phyloP scores from a whole-genome alignment of 306 rosid genomes.

The Vigna unguiculata region DNA sequence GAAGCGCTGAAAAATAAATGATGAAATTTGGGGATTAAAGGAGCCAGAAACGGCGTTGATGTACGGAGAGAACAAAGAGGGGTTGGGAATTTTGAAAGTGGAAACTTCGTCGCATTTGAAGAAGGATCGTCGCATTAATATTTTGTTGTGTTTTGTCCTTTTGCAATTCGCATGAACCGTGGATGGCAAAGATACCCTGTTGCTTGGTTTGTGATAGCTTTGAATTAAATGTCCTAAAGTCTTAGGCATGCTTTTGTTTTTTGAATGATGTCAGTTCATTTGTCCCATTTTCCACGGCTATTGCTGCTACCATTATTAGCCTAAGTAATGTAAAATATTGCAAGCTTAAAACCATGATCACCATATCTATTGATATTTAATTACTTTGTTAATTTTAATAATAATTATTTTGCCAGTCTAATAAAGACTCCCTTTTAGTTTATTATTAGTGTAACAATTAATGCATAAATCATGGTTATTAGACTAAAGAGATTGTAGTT shows the following conservation, averaged over 20 bases:
- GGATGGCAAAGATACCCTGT: constrained; percentile 26
- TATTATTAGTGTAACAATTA: too few species aligned
- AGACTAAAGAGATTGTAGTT: background rate
- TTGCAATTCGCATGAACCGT: constrained; percentile 3
- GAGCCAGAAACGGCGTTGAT: constrained; percentile 27
- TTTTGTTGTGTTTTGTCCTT: constrained; percentile 4
- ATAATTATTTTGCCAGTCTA: too few species aligned
- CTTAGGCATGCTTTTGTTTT: constrained; percentile 22
- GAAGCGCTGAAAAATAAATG: background rate
- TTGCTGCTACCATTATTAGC: background rate
- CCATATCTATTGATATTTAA: too few species aligned
- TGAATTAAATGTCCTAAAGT: constrained; percentile 15
- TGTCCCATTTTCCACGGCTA: constrained; percentile 25
- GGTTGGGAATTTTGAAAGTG: constrained; percentile 32
- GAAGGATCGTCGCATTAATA: too few species aligned
- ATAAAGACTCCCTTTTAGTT: too few species aligned
- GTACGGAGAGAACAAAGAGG: constrained; percentile 34
- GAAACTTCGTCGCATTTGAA: constrained; percentile 38
- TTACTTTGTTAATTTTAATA: too few species aligned
- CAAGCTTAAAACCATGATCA: background rate
- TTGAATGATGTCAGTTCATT: background rate
- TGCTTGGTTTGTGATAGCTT: background rate
- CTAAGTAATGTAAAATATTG: background rate
- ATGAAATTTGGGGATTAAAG: constrained; percentile 5
- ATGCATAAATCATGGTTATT: too few species aligned